phyloP scores from a whole-genome alignment of 768 basidiomycete species.

The Boletus huronensis region DNA sequence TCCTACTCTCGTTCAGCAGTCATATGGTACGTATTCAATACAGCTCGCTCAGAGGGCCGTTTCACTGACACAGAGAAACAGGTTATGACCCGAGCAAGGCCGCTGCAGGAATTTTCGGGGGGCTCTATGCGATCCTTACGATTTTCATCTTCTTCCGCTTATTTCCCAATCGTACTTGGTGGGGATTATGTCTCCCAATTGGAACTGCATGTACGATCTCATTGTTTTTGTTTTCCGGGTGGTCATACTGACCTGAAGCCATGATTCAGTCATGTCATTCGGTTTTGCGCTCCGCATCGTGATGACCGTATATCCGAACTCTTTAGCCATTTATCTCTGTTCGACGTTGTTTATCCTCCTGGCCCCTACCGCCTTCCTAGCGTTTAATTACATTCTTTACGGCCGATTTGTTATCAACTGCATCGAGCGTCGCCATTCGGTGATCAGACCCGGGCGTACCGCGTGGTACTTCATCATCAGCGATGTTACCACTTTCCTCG shows the following conservation, averaged over 20 bases:
- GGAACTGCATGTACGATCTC: conserved; percentile 22
- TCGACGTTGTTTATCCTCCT: conserved; percentile 23
- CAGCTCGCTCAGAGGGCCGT: background rate
- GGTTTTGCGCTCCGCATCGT: conserved; percentile 23
- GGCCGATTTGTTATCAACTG: conserved; percentile 25
- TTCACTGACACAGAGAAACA: conserved; percentile 2
- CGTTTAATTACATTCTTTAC: conserved; percentile 34
- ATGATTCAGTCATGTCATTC: conserved; percentile 16
- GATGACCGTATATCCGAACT: conserved; percentile 20
- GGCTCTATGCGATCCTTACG: conserved; percentile 17
- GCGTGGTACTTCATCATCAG: conserved; percentile 26
- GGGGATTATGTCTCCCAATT: conserved; percentile 33
- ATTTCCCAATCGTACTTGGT: conserved; percentile 24
- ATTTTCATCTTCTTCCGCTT: conserved; percentile 17
- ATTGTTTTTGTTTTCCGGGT: background rate
- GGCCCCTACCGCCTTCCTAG: conserved; percentile 29
- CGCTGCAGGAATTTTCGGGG: conserved; percentile 22
- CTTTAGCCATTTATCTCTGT: conserved; percentile 14
- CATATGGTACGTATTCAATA: background rate
- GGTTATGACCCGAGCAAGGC: conserved; percentile 26
- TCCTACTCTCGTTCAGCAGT: conserved; percentile 6
- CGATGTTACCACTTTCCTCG: conserved; percentile 25
- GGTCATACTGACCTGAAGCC: background rate
- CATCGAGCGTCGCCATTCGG: conserved; percentile 17
- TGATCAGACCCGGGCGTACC: conserved; percentile 25